Evolutionary conservation across 2,329 filamentous ascomycete genomes (phyloP).

Genomic region (Xylaria sp.): DNA sequence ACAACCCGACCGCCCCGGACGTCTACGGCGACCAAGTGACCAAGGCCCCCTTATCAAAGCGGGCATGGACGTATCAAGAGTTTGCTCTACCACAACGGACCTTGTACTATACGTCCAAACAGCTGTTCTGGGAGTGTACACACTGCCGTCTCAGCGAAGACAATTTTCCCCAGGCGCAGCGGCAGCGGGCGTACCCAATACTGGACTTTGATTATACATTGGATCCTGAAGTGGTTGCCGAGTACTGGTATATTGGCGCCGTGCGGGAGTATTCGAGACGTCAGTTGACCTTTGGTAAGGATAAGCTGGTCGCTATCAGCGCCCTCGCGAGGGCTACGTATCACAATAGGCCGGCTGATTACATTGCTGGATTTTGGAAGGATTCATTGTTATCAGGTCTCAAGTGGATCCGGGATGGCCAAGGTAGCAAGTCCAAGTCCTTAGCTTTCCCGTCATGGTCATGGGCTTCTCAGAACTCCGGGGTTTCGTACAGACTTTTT

Average conservation of each 20-base stretch:
- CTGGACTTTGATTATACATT: background rate
- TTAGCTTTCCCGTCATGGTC: no score
- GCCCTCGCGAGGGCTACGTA: background rate
- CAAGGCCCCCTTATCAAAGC: background rate
- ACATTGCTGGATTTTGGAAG: background rate
- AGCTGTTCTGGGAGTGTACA: background rate
- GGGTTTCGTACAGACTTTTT: no score
- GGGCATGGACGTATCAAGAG: background rate
- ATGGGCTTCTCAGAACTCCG: no score
- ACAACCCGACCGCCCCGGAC: no score
- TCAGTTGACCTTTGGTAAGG: background rate
- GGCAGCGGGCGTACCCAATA: background rate
- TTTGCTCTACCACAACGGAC: background rate
- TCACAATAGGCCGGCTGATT: background rate
- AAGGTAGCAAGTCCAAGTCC: background rate
- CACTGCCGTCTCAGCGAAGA: background rate
- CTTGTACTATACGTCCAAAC: background rate
- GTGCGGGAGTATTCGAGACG: background rate
- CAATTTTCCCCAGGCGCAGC: background rate
- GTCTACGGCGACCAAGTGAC: background rate
- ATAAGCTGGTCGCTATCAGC: background rate
- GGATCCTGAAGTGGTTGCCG: background rate
- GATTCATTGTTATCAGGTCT: background rate
- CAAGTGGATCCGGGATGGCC: background rate
- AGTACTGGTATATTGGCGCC: background rate